Conservation (phyloP, 495 filamentous ascomycete genomes). For the Xylaria intraflava region DNA sequence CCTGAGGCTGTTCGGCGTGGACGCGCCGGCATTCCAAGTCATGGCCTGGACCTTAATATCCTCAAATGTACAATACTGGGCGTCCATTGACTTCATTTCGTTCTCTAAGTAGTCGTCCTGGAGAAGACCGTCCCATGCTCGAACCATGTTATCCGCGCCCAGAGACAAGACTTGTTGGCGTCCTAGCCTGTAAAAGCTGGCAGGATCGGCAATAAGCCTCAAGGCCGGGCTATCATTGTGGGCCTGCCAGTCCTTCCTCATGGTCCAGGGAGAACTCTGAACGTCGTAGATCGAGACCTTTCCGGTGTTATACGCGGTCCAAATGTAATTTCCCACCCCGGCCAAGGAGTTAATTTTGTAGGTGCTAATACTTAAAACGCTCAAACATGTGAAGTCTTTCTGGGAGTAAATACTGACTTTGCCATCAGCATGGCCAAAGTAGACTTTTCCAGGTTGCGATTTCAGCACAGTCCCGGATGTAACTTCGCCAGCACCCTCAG, state of each 20-base stretch:
- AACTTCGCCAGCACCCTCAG: constrained; percentile 70
- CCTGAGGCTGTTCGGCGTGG: constrained; percentile 73
- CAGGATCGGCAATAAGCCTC: constrained; percentile 67
- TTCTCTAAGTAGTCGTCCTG: constrained; percentile 88
- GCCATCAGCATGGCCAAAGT: constrained; percentile 87
- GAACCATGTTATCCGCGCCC: constrained; percentile 77
- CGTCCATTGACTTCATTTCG: constrained; percentile 77
- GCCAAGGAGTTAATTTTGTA: constrained; percentile 92
- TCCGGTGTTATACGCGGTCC: constrained; percentile 94
- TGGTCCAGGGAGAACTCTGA: constrained; percentile 69
- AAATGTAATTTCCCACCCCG: constrained; percentile 77
- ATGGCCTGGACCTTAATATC: constrained; percentile 70
- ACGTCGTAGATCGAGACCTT: constrained; percentile 93
- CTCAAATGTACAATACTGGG: constrained; percentile 76
- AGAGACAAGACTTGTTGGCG: constrained; percentile 81
- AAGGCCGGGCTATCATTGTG: constrained; percentile 71
- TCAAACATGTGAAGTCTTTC: constrained; percentile 63
- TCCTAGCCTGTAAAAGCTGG: constrained; percentile 81
- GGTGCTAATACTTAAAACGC: constrained; percentile 73
- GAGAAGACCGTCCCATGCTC: constrained; percentile 88
- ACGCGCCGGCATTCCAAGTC: constrained; percentile 96
- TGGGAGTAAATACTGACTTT: constrained; percentile 89
- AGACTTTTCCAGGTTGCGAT: constrained; percentile 71
- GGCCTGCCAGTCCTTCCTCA: constrained; percentile 91
- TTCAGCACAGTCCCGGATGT: constrained; percentile 73